Percentiles rank a stretch among this genome's conserved stretches.
These are phyloP conservation scores for Cicer bijugum DNA, from an alignment of 306 rosid genomes.

Conservation along the genomic window DNA sequence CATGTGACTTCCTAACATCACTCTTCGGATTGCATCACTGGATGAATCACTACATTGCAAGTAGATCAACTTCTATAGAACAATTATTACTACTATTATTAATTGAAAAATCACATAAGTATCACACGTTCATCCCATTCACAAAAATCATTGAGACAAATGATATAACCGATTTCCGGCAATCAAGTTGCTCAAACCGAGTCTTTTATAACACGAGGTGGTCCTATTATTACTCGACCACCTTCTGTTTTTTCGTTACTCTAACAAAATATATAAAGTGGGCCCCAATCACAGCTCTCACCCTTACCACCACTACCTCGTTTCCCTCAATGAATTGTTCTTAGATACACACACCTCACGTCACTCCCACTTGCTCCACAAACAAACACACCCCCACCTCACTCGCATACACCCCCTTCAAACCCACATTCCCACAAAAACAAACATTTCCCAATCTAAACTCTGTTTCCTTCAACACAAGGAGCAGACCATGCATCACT, in stretches of 20 bases:
- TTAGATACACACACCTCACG: constrained; percentile 31
- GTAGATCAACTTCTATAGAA: too few relatives aligned
- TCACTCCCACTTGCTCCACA: constrained; percentile 30
- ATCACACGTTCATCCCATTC: neutral
- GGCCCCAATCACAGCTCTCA: constrained; percentile 32
- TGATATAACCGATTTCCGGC: neutral
- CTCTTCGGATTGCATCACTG: too few relatives aligned
- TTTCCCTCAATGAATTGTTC: constrained; percentile 15
- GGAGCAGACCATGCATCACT: constrained; percentile 55
- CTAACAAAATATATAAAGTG: neutral
- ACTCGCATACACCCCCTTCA: neutral
- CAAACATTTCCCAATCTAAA: neutral
- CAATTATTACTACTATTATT: too few relatives aligned
- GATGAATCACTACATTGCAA: neutral
- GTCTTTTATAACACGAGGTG: constrained; percentile 36
- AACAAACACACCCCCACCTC: constrained; percentile 25
- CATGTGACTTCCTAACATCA: too few relatives aligned
- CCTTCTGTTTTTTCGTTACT: constrained; percentile 20
- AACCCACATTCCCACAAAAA: constrained; percentile 18
- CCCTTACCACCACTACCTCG: constrained; percentile 38
- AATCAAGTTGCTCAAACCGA: neutral
- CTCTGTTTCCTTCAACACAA: constrained; percentile 34
- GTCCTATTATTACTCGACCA: constrained; percentile 49
- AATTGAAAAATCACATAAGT: too few relatives aligned
- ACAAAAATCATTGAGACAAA: neutral